These are phyloP conservation scores for Trypanosomatidae sp. DNA, from an alignment of 208 protist species.

Conservation along the genomic window DNA sequence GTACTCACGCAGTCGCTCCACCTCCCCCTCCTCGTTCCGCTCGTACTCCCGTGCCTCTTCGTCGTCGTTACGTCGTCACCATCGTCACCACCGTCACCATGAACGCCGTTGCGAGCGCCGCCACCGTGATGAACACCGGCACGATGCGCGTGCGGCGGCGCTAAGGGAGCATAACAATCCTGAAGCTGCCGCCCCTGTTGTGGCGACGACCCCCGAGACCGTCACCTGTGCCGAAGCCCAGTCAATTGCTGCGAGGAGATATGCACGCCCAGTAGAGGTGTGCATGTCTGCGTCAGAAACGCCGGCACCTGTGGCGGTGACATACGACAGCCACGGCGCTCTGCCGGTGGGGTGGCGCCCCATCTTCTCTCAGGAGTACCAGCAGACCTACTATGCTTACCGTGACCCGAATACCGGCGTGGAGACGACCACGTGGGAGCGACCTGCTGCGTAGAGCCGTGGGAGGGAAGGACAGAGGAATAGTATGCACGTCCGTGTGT, in stretches of 20 bases:
- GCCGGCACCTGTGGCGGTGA: constrained; percentile 8
- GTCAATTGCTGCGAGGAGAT: not conserved
- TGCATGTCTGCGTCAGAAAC: not conserved
- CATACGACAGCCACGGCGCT: constrained; percentile 22
- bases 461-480: not conserved
- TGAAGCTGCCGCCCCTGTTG: not conserved
- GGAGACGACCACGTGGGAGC: constrained; percentile 69
- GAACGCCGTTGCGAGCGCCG: not conserved
- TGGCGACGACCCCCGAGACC: not conserved
- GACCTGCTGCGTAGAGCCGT: constrained; percentile 9
- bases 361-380: constrained; percentile 69
- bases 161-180: not conserved
- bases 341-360: constrained; percentile 64
- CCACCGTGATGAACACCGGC: not conserved
- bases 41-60: constrained; percentile 7
- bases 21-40: constrained; percentile 1
- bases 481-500: not conserved
- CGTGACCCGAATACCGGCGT: constrained; percentile 46
- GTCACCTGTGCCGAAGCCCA: not conserved
- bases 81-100: not conserved
- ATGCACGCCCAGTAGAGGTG: not conserved
- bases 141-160: not conserved
- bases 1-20: not conserved
- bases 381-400: constrained; percentile 74
- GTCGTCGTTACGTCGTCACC: constrained; percentile 6